These are phyloP conservation scores for Pneumocystis murina DNA, from an alignment of 1,139 yeast genomes.

Conservation along the genomic window DNA sequence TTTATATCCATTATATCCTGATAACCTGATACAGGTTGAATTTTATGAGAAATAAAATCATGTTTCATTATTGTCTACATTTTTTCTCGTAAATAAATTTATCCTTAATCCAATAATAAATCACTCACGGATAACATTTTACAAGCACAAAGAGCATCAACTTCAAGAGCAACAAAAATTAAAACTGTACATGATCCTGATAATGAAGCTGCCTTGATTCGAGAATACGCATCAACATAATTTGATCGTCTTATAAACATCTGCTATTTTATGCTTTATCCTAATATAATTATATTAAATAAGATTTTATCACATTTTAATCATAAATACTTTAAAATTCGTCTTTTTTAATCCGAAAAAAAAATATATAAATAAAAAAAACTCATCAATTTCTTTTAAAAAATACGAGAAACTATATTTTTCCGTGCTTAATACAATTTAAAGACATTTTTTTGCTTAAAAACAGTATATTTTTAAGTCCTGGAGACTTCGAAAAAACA, in stretches of 20 bases:
- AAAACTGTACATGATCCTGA: constrained; percentile 79
- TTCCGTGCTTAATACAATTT: not conserved
- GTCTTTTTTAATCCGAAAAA: not conserved
- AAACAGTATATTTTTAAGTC: too few relatives aligned
- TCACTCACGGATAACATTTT: constrained; percentile 41
- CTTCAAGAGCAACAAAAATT: constrained; percentile 73
- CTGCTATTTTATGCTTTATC: not conserved
- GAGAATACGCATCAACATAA: constrained; percentile 20
- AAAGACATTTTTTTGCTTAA: not conserved
- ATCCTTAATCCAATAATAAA: not conserved
- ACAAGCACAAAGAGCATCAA: constrained; percentile 85
- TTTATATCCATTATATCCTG: constrained; percentile 57
- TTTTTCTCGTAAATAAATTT: not conserved
- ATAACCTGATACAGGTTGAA: constrained; percentile 91
- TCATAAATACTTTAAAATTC: not conserved
- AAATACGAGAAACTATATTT: not conserved
- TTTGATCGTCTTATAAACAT: not conserved
- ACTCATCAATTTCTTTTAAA: not conserved
- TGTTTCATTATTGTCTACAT: constrained; percentile 42
- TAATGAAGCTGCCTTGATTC: constrained; percentile 24
- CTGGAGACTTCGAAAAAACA: not conserved
- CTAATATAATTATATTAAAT: not conserved
- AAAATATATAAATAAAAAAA: not conserved
- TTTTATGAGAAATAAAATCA: constrained; percentile 72
- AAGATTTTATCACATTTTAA: not conserved